These are phyloP conservation scores for Aristolochia californica DNA, from an alignment of 164 flowering plant species.

Conservation along the genomic window DNA sequence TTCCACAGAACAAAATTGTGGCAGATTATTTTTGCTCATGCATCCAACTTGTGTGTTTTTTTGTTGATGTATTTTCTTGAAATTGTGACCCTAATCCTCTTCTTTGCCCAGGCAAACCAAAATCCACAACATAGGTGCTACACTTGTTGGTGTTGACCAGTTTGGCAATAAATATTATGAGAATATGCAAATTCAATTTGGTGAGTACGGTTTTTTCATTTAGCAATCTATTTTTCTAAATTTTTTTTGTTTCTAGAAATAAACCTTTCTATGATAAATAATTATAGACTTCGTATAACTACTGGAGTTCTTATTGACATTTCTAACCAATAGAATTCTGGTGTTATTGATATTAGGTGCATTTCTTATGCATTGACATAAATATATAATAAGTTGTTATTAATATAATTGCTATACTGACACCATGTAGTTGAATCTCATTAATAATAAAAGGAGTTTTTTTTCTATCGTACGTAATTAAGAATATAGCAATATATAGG, in stretches of 20 bases:
- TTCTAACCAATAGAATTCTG: no score
- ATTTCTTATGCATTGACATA: no score
- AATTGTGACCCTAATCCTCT: conserved; percentile 1
- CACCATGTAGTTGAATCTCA: no score
- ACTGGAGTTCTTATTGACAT: no score
- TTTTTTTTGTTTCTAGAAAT: neutral
- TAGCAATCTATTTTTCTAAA: neutral
- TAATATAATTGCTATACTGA: no score
- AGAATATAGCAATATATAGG: no score
- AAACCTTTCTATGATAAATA: no score
- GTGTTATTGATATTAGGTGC: no score
- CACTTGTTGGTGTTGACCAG: conserved; percentile 80
- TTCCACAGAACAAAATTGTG: neutral
- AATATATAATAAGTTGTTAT: no score
- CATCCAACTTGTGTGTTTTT: neutral
- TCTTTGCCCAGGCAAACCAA: conserved; percentile 75
- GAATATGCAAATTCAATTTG: conserved; percentile 51
- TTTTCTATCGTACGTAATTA: no score
- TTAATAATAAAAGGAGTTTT: no score
- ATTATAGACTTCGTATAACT: no score
- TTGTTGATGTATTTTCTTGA: neutral
- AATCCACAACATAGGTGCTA: conserved; percentile 90
- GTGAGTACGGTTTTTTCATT: conserved; percentile 22
- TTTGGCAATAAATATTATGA: conserved; percentile 88
- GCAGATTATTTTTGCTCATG: neutral